Conservation (phyloP, 1,284 basidiomycete genomes). For the Cryptococcus wingfieldii region DNA sequence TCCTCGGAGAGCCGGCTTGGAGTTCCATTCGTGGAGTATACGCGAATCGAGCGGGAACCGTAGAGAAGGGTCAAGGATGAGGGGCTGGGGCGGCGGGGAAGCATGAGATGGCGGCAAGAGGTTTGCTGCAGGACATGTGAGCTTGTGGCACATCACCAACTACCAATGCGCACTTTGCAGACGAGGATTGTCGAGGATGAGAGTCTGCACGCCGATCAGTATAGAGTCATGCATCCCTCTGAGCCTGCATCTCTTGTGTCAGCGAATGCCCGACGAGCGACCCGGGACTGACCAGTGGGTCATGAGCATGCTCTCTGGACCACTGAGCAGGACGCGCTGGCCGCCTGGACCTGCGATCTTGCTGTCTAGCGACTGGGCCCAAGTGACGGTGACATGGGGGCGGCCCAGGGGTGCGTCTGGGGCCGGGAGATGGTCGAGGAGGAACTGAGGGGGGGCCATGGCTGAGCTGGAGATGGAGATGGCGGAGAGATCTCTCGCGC, state of each 20-base stretch:
- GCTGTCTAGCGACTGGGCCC: conserved; percentile 90
- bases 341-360: conserved; percentile 79
- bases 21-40: conserved; percentile 55
- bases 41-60: conserved; percentile 66
- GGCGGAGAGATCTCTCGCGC: neutral
- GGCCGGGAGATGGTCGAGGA: conserved; percentile 13
- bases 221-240: conserved; percentile 88
- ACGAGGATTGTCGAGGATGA: conserved; percentile 87
- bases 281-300: conserved; percentile 70
- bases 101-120: conserved; percentile 27
- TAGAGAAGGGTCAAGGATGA: conserved; percentile 75
- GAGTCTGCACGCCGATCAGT: conserved; percentile 83
- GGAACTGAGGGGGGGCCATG: conserved; percentile 16
- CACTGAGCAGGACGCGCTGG: conserved; percentile 74
- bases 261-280: neutral
- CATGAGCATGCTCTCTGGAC: conserved; percentile 85
- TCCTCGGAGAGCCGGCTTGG: conserved; percentile 14
- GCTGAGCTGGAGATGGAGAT: neutral
- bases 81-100: conserved; percentile 65
- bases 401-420: conserved; percentile 6
- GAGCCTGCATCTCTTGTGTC: conserved; percentile 56
- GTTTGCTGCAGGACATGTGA: conserved; percentile 22
- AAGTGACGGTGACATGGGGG: conserved; percentile 70
- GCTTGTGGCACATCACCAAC: neutral
- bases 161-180: conserved; percentile 66